Percentiles rank a stretch among this genome's conserved stretches.
Conservation (phyloP, 495 filamentous ascomycete species). For the Parachaetomium inaequale region DNA sequence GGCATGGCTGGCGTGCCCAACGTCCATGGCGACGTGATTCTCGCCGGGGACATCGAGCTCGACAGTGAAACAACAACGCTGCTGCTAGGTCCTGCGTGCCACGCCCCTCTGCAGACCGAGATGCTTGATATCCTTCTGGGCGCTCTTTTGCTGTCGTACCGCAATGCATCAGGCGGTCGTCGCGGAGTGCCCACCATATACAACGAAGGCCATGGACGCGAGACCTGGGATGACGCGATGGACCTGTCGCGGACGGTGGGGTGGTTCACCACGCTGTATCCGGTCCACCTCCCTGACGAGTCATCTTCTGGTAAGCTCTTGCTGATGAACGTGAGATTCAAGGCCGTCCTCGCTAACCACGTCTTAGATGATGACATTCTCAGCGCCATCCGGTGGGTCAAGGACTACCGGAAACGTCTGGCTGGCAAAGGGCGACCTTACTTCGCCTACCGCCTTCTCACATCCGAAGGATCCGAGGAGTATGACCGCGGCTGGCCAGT, state of each 20-base stretch:
- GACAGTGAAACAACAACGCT: conserved; percentile 41
- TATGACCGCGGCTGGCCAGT: conserved; percentile 48
- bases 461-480: conserved; percentile 34
- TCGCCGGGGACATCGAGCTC: conserved; percentile 42
- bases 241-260: conserved; percentile 31
- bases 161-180: conserved; percentile 24
- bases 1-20: conserved; percentile 41
- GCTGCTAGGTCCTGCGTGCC: conserved; percentile 42
- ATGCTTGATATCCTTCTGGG: conserved; percentile 53
- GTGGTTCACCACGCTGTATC: conserved; percentile 34
- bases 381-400: conserved; percentile 25
- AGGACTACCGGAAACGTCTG: conserved; percentile 30
- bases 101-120: conserved; percentile 50
- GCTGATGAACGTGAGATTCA: neutral
- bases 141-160: conserved; percentile 51
- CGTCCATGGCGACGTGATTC: conserved; percentile 50
- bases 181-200: conserved; percentile 44
- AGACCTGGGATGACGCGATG: conserved; percentile 24
- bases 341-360: neutral
- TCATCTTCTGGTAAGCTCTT: conserved; percentile 19
- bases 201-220: conserved; percentile 36
- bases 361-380: conserved; percentile 17
- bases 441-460: conserved; percentile 40
- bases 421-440: conserved; percentile 33
- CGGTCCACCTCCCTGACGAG: conserved; percentile 34